These are phyloP conservation scores for Rhodotorula sp. DNA, from an alignment of 1,284 basidiomycete genomes.

Conservation along the genomic window DNA sequence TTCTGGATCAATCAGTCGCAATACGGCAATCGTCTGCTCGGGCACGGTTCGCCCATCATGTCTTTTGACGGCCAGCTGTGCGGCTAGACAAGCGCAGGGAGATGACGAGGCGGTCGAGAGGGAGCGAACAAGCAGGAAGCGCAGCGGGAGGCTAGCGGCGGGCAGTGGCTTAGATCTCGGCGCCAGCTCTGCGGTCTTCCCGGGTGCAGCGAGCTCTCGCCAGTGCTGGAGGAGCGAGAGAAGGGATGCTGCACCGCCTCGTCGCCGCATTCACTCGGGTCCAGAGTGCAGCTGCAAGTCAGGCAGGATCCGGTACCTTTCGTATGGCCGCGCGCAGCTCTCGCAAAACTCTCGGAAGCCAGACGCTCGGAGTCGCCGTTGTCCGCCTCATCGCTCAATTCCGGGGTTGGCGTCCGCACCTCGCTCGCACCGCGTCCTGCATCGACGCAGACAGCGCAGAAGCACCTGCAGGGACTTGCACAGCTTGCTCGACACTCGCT, in stretches of 20 bases:
- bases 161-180: neutral
- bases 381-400: neutral
- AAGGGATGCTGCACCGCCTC: too few relatives aligned
- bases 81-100: constrained; percentile 10
- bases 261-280: too few relatives aligned
- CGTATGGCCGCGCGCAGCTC: too few relatives aligned
- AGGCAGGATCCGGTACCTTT: too few relatives aligned
- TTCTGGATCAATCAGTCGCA: constrained; percentile 37
- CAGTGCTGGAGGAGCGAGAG: too few relatives aligned
- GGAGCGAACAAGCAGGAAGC: neutral
- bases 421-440: neutral
- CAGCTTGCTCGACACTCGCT: neutral
- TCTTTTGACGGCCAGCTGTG: constrained; percentile 6
- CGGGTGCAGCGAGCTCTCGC: too few relatives aligned
- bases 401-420: neutral
- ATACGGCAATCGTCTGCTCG: constrained; percentile 2
- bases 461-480: too few relatives aligned
- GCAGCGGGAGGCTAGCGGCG: neutral
- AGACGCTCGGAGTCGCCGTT: too few relatives aligned
- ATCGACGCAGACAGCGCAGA: neutral
- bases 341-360: too few relatives aligned
- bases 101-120: constrained; percentile 8
- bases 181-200: neutral
- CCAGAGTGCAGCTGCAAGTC: too few relatives aligned
- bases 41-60: neutral